These are phyloP conservation scores for Lyophyllum semitale DNA, from an alignment of 768 basidiomycete species.

Conservation along the genomic window DNA sequence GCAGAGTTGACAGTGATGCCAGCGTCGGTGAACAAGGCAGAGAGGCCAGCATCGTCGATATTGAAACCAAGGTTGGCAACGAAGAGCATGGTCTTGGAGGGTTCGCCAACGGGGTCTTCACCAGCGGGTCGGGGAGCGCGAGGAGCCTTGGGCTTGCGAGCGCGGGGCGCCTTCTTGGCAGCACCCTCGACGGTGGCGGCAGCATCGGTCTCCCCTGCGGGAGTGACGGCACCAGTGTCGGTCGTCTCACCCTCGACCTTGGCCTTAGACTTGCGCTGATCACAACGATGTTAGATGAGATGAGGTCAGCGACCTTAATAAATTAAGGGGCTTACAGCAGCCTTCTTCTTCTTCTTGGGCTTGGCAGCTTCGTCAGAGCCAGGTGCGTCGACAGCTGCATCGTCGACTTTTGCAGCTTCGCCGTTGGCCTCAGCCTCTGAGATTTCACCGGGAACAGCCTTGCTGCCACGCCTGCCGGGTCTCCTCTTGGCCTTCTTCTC, in stretches of 20 bases:
- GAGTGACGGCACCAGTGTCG: constrained; percentile 36
- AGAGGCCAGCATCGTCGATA: constrained; percentile 83
- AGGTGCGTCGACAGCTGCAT: constrained; percentile 46
- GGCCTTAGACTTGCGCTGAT: constrained; percentile 64
- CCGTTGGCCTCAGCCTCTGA: constrained; percentile 89
- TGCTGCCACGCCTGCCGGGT: constrained; percentile 83
- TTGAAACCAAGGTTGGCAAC: constrained; percentile 98
- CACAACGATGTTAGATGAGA: constrained; percentile 15
- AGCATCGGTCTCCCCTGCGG: constrained; percentile 32
- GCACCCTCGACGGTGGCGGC: constrained; percentile 37
- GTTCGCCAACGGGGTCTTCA: constrained; percentile 85
- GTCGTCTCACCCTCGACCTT: constrained; percentile 40
- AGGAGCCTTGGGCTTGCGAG: constrained; percentile 57
- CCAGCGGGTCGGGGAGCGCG: constrained; percentile 71
- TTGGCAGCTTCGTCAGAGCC: constrained; percentile 72
- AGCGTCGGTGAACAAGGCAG: constrained; percentile 82
- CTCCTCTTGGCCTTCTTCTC: constrained; percentile 79
- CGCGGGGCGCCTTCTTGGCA: constrained; percentile 51
- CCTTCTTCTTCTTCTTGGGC: constrained; percentile 84
- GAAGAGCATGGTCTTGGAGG: constrained; percentile 87
- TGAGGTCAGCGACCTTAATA: constrained; percentile 17
- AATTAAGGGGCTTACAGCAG: constrained; percentile 44
- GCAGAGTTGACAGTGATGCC: constrained; percentile 83
- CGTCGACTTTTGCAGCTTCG: constrained; percentile 63
- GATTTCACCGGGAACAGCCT: constrained; percentile 86